phyloP scores from a whole-genome alignment of 257 asterid species.

The Fraxinus quadrangulata region DNA sequence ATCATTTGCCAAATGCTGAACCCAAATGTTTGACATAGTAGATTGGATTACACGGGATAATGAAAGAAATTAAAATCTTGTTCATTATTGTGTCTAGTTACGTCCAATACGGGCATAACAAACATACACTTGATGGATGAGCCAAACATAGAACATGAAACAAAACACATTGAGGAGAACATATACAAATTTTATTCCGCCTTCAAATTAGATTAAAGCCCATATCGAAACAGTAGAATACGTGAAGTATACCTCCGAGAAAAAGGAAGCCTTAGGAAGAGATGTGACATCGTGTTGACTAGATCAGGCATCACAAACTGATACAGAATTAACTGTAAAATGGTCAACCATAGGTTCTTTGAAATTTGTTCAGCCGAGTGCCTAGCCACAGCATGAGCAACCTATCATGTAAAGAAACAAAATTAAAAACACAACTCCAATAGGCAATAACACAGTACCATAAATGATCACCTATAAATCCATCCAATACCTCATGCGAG shows the following conservation, averaged over 20 bases:
- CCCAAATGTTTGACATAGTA: neutral
- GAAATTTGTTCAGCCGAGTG: constrained; percentile 85
- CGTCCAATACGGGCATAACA: neutral
- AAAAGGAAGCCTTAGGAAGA: constrained; percentile 86
- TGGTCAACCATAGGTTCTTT: constrained; percentile 77
- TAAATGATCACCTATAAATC: neutral
- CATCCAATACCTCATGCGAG: constrained; percentile 73
- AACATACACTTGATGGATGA: neutral
- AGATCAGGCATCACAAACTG: constrained; percentile 88
- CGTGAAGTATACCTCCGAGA: constrained; percentile 66
- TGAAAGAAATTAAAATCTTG: neutral
- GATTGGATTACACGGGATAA: neutral
- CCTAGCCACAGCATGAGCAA: constrained; percentile 92
- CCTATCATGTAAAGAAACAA: constrained; percentile 49
- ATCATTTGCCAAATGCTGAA: neutral
- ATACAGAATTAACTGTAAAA: constrained; percentile 69
- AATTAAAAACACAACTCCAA: constrained; percentile 1
- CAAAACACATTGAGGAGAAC: neutral
- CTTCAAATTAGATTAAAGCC: constrained; percentile 12
- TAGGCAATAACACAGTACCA: neutral
- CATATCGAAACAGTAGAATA: constrained; percentile 2
- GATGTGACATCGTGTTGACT: constrained; percentile 75
- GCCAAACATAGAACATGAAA: neutral
- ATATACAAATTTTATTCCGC: neutral
- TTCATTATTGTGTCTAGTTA: neutral